These are phyloP conservation scores for Zygosaccharomyces rouxii DNA, from an alignment of 805 yeast genomes.

Conservation along the genomic window DNA sequence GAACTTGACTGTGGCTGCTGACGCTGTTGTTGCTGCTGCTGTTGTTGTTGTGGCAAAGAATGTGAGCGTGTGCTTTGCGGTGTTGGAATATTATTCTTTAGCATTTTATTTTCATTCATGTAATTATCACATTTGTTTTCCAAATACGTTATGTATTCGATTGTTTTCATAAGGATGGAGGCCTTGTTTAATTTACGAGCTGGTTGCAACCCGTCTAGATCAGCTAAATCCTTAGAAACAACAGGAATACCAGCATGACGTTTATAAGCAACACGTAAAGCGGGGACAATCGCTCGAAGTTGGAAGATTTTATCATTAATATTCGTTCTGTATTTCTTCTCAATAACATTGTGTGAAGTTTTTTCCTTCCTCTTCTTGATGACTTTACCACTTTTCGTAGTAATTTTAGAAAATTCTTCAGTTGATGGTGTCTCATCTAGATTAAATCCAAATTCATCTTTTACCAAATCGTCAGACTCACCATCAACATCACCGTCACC, in stretches of 20 bases:
- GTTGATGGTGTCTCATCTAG: conserved; percentile 7
- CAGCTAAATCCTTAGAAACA: conserved; percentile 53
- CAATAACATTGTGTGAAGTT: conserved; percentile 66
- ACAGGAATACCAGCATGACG: conserved; percentile 45
- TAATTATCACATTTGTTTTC: conserved; percentile 55
- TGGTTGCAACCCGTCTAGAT: conserved; percentile 70
- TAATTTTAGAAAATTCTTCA: conserved; percentile 5
- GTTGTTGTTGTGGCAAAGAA: conserved; percentile 8
- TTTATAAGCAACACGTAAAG: conserved; percentile 47
- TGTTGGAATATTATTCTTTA: conserved; percentile 27
- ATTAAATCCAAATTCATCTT: conserved; percentile 10
- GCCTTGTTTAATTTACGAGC: conserved; percentile 77
- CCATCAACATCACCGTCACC: conserved; percentile 2
- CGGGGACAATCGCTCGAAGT: conserved; percentile 63
- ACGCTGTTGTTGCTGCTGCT: neutral
- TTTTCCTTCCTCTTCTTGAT: conserved; percentile 43
- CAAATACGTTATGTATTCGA: conserved; percentile 71
- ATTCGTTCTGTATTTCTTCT: conserved; percentile 66
- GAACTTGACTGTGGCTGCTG: neutral
- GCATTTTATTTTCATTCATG: conserved; percentile 43
- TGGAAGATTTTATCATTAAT: conserved; percentile 63
- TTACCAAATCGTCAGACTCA: conserved; percentile 11
- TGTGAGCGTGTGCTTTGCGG: conserved; percentile 14
- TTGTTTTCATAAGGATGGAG: conserved; percentile 67
- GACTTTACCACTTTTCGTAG: conserved; percentile 10